Base-by-base conservation (phyloP, 257 asterid genomes). In the Gynochthodes officinalis region DNA sequence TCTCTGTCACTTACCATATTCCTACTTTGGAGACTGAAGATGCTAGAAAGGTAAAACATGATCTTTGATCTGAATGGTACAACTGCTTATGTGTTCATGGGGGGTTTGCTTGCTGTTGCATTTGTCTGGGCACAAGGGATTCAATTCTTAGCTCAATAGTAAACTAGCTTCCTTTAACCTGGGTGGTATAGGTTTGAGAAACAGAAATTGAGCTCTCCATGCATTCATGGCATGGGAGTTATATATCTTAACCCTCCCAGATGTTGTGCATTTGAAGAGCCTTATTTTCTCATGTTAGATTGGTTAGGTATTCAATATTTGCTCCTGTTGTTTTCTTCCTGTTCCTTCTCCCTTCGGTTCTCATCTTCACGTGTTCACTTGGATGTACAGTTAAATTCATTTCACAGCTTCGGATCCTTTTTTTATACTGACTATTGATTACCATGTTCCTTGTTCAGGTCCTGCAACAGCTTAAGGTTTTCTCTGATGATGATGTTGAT, bases 11-110 rank as follows among this genome's bases (percentile, higher is more conserved):
- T 65, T 90, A 82, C 83, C 77, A 92, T 64, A 93, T 95, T 79
- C 97, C 99, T 32, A 92, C 95, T 16, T 84, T 95, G 64, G 86
- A 81, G 80, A 80, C 90, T 33, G 97, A 86, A 82, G 99, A 92
- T 75, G 89, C 96, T 77, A 83, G 84, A 75, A 85, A 84, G 98
- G 98, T 94, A 81, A 67, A 44, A 62, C 44, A 73, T 71, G 50
- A 12, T 48, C 4, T 35, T 44, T 65, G 23, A 35, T 7, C n/a
- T 74, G 39, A 21, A 74, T 57, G 8, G 27, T 18, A 23, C 43
- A 4, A 3, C 5, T 25, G 18, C 46, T 46, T 25, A n/a, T 48
- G 11, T 55, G 15, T 13, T 7, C 54, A 12, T 50, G 11, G 62
- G 32, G 52, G 44, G 59, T 42, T 66, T 50, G 61, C 27, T 57